Conservation (phyloP, 768 basidiomycete species). For the Naematelia aurantialba region DNA sequence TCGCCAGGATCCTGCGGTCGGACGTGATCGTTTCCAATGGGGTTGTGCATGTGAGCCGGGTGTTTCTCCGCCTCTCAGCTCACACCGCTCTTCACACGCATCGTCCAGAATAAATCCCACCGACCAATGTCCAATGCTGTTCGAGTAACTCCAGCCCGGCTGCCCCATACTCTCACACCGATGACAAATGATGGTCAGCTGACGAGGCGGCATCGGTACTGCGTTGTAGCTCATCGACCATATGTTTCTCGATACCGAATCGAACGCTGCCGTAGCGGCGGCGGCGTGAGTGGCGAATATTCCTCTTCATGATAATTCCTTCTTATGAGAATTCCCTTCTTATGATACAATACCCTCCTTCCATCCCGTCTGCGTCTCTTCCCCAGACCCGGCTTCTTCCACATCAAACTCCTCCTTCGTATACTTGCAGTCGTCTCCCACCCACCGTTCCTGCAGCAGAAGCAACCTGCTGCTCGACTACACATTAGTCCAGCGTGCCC, state of each 20-base stretch:
- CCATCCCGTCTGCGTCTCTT: no score
- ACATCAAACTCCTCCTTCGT: no score
- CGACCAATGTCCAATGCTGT: background rate
- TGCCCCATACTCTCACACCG: background rate
- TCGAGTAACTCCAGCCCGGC: no score
- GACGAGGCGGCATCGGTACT: background rate
- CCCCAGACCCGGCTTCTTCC: no score
- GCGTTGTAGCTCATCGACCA: constrained; percentile 19
- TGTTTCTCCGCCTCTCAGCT: background rate
- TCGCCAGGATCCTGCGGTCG: constrained; percentile 16
- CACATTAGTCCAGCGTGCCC: no score
- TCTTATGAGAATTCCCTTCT: background rate
- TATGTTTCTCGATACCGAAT: constrained; percentile 14
- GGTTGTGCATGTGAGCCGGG: constrained; percentile 25
- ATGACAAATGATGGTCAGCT: background rate
- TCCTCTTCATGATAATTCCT: background rate
- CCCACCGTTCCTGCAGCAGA: no score
- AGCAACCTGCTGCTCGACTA: no score
- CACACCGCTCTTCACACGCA: background rate
- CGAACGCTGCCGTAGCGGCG: constrained; percentile 13
- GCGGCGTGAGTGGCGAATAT: constrained; percentile 13
- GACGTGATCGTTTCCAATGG: constrained; percentile 32
- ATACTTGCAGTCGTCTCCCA: no score
- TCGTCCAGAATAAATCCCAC: background rate
- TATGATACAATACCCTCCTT: no score